phyloP scores from a whole-genome alignment of 306 rosid genomes.

The Vigna unguiculata region DNA sequence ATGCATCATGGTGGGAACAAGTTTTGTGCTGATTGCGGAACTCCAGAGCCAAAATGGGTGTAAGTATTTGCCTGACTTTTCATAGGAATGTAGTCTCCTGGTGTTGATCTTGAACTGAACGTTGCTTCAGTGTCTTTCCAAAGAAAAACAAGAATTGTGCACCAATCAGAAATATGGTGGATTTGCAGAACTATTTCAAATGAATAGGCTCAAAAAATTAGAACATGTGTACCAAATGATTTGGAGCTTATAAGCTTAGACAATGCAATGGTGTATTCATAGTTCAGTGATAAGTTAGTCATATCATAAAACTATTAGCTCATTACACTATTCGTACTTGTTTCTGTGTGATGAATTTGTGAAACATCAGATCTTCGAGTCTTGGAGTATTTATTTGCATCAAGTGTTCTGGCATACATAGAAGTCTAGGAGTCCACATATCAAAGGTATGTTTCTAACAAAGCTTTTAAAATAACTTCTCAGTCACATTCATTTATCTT shows the following conservation, averaged over 20 bases:
- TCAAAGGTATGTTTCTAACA: constrained; percentile 71
- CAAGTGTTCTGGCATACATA: constrained; percentile 93
- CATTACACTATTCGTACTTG: neutral
- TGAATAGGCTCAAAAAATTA: neutral
- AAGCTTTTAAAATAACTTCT: constrained; percentile 22
- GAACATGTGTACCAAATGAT: neutral
- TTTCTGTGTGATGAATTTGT: constrained; percentile 29
- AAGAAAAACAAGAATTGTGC: neutral
- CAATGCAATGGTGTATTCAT: neutral
- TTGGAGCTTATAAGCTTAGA: neutral
- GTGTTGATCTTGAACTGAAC: neutral
- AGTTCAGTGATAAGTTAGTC: neutral
- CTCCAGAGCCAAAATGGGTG: constrained; percentile 98
- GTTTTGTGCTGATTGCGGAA: constrained; percentile 88
- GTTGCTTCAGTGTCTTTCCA: neutral
- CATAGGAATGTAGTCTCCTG: neutral
- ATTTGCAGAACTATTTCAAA: neutral
- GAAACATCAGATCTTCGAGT: constrained; percentile 70
- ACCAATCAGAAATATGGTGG: neutral
- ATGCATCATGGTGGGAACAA: constrained; percentile 63
- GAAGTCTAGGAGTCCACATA: constrained; percentile 95
- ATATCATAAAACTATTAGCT: constrained; percentile 26
- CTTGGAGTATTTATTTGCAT: constrained; percentile 89
- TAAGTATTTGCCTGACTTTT: constrained; percentile 51
- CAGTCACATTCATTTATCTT: neutral